Base-by-base conservation (phyloP, 768 basidiomycete genomes). In the Suillus placidus region DNA sequence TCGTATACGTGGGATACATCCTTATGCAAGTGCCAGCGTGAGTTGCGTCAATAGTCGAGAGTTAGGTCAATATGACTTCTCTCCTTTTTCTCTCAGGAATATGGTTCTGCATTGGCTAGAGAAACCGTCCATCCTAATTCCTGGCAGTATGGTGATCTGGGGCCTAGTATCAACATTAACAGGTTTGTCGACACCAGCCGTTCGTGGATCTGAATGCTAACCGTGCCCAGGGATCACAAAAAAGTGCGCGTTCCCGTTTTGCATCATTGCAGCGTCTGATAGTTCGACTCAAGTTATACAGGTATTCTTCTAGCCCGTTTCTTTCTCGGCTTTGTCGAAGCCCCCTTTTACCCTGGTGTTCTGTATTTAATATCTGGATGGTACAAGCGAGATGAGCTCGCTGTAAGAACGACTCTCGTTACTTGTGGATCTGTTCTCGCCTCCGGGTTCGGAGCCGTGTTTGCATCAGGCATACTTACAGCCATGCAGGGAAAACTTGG, bases 391-490 rank as follows among this genome's bases (percentile, higher is more conserved):
- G 71, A 73, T 37, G 80, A 83, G 67, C 72, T 82, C 37, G 82
- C 77, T 18, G 64, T 80, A 26, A 70, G 79, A 6, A 76, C 73
- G 26, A 78, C 80, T 13, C 68, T 80, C 60, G 71, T 77, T 12
- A 77, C 74, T 65, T 78, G 74, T 64, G 79, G 80, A 32, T 78
- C 77, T 64, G 68, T 84, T 14, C 78, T 82, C 57, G 76, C 74
- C 8, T 82, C 83, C 73, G 84, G 82, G 4, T 82, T 83, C 63
- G 81, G 82, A 0, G 77, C 81, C 3, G 68, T 83, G 26, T 74
- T 85, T 40, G 80, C 81, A 9, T 79, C 82, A 32, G 82, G 79
- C 10, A 80, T 83, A 45, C 76, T 84, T 32, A 69, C 70, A 30
- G 73, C 73, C 6, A 81, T 85, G 79, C 76, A 83, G 47, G 80